Percentiles rank a stretch among this genome's conserved stretches.
Evolutionary conservation across 2,329 filamentous ascomycete genomes (phyloP).

Genomic region (Colletotrichum salicis): DNA sequence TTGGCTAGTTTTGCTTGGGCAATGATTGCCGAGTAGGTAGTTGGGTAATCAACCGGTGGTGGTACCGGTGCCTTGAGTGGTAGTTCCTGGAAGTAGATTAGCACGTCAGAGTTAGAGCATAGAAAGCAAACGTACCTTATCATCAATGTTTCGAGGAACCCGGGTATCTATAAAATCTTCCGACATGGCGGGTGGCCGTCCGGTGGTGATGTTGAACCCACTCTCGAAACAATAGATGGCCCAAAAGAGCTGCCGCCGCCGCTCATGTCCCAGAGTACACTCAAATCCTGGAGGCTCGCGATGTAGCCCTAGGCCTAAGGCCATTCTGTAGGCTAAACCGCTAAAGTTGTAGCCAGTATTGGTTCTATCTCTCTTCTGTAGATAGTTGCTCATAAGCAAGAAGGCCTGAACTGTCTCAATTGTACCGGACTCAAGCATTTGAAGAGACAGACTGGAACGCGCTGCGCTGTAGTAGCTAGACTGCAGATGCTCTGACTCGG

Average conservation of each 20-base stretch:
- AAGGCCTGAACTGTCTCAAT: constrained; percentile 57
- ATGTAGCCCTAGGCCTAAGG: constrained; percentile 60
- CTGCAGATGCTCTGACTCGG: constrained; percentile 22
- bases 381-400: constrained; percentile 57
- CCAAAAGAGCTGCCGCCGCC: constrained; percentile 51
- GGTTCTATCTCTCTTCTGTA: constrained; percentile 61
- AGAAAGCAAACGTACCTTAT: constrained; percentile 44
- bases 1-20: constrained; percentile 53
- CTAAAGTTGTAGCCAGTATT: constrained; percentile 64
- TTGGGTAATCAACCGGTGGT: constrained; percentile 47
- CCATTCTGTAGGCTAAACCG: constrained; percentile 61
- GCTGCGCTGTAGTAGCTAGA: constrained; percentile 43
- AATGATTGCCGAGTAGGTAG: constrained; percentile 52
- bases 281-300: constrained; percentile 51
- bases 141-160: constrained; percentile 56
- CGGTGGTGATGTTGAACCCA: constrained; percentile 60
- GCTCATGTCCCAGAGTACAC: constrained; percentile 47
- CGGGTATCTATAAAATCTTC: constrained; percentile 54
- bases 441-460: constrained; percentile 50
- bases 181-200: constrained; percentile 53
- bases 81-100: constrained; percentile 1
- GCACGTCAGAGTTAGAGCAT: no score
- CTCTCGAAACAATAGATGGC: constrained; percentile 56
- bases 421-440: constrained; percentile 57
- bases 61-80: constrained; percentile 12